phyloP scores from a whole-genome alignment of 1,284 basidiomycete genomes.

The Bjerkandera adusta region DNA sequence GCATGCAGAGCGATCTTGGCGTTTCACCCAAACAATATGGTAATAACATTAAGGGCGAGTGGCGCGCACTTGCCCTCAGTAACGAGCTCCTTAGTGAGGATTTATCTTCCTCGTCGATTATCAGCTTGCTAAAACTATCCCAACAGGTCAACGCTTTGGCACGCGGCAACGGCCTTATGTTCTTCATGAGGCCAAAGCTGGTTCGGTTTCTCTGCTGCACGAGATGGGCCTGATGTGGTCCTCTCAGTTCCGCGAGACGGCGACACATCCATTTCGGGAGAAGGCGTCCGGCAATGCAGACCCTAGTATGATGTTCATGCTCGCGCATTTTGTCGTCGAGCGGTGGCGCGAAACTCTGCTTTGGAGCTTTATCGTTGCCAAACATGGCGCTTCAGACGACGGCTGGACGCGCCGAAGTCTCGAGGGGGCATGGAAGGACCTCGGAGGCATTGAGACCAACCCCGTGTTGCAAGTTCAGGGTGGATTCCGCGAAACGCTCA shows the following conservation, averaged over 20 bases:
- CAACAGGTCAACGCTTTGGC: slow-evolving; percentile 35
- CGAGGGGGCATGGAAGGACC: slow-evolving; percentile 34
- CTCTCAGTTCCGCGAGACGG: slow-evolving; percentile 28
- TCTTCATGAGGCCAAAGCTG: slow-evolving; percentile 35
- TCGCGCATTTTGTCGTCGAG: slow-evolving; percentile 37
- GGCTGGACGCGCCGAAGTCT: slow-evolving; percentile 26
- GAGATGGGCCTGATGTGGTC: slow-evolving; percentile 31
- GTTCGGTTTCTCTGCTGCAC: slow-evolving; percentile 32
- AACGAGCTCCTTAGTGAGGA: slow-evolving; percentile 27
- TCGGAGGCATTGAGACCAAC: slow-evolving; percentile 26
- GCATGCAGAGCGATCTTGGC: slow-evolving; percentile 26
- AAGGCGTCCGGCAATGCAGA: slow-evolving; percentile 26
- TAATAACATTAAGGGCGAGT: slow-evolving; percentile 28
- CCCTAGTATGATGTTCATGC: slow-evolving; percentile 33
- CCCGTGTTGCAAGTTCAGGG: slow-evolving; percentile 14
- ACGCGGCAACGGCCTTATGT: slow-evolving; percentile 37
- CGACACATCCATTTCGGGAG: slow-evolving; percentile 34
- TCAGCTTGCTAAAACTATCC: not conserved
- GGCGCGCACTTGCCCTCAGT: slow-evolving; percentile 30
- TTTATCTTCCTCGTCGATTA: not conserved
- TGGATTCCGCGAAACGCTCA: slow-evolving; percentile 19
- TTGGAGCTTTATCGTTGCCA: slow-evolving; percentile 39
- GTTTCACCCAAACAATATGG: slow-evolving; percentile 21
- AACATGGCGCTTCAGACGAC: slow-evolving; percentile 29
- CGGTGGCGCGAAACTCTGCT: slow-evolving; percentile 40